Evolutionary conservation across 177 flowering plant species (phyloP).

Genomic region (Vitis hybrid): DNA sequence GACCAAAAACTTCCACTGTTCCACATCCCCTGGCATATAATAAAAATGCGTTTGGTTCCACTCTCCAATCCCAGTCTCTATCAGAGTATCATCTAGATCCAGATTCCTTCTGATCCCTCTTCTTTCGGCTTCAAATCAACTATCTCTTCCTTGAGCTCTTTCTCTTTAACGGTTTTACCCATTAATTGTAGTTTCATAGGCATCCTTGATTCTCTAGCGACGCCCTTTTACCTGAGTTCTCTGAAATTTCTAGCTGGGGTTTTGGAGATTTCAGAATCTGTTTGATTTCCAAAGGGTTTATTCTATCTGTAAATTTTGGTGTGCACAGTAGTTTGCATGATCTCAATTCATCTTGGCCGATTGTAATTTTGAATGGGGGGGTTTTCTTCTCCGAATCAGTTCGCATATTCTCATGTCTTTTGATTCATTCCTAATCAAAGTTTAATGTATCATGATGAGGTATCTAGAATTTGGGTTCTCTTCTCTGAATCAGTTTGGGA

Average conservation of each 20-base stretch:
- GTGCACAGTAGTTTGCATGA: background rate
- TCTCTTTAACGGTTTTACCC: constrained; percentile 10
- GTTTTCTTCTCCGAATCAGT: background rate
- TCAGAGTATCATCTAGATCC: constrained; percentile 1
- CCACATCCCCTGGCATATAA: no score
- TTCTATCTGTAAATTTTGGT: constrained; percentile 12
- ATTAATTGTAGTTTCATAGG: constrained; percentile 19
- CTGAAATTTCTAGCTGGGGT: constrained; percentile 46
- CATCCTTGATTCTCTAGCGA: background rate
- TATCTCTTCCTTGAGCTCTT: constrained; percentile 1
- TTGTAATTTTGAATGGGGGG: background rate
- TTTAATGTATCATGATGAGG: background rate
- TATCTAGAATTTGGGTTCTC: background rate
- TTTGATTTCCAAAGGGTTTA: background rate
- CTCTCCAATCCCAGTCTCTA: background rate
- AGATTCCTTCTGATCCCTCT: constrained; percentile 1
- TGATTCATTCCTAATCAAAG: background rate
- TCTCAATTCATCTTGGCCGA: constrained; percentile 9
- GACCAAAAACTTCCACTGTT: no score
- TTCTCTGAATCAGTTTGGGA: background rate
- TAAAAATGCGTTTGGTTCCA: background rate
- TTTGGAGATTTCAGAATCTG: constrained; percentile 9
- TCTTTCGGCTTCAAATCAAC: constrained; percentile 5
- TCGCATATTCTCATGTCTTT: background rate
- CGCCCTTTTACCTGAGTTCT: background rate